Conservation (phyloP, 805 yeast genomes). For the Myxozyma lipomycoides region DNA sequence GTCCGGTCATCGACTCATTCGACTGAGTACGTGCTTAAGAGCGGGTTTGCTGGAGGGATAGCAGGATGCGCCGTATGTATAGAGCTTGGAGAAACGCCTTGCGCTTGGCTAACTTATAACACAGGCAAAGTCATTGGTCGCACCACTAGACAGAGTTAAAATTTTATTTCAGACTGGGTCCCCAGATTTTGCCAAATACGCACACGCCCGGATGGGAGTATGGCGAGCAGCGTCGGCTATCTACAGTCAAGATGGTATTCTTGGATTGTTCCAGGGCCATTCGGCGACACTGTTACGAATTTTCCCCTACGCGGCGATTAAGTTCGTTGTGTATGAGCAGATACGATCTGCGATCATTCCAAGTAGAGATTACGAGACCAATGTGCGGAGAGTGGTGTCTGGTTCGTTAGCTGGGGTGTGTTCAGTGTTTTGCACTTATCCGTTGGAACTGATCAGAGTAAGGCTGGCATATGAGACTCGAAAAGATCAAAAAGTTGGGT, state of each 20-base stretch:
- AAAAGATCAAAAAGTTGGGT: constrained; percentile 7
- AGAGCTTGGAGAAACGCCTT: too few species aligned
- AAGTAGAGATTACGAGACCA: constrained; percentile 67
- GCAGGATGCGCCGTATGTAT: constrained; percentile 72
- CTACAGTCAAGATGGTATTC: constrained; percentile 61
- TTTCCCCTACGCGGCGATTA: constrained; percentile 95
- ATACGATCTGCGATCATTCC: constrained; percentile 78
- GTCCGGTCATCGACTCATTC: constrained; percentile 9
- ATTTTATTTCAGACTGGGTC: constrained; percentile 92
- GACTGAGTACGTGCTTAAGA: constrained; percentile 66
- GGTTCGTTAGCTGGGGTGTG: constrained; percentile 83
- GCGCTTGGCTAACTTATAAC: neutral
- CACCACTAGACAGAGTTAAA: constrained; percentile 92
- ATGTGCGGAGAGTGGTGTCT: constrained; percentile 70
- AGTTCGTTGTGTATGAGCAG: constrained; percentile 95
- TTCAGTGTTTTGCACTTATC: constrained; percentile 85
- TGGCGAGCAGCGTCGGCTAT: constrained; percentile 68
- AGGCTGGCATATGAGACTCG: constrained; percentile 84
- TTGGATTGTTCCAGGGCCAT: constrained; percentile 91
- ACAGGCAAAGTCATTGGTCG: constrained; percentile 82
- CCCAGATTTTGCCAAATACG: constrained; percentile 74
- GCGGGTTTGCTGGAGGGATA: constrained; percentile 90
- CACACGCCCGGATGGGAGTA: constrained; percentile 78
- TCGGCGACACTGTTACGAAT: constrained; percentile 87
- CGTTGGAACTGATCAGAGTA: constrained; percentile 85